Percentiles rank a stretch among this genome's conserved stretches.
phyloP scores from a whole-genome alignment of 768 basidiomycete species.

The Phanerochaete carnosa region DNA sequence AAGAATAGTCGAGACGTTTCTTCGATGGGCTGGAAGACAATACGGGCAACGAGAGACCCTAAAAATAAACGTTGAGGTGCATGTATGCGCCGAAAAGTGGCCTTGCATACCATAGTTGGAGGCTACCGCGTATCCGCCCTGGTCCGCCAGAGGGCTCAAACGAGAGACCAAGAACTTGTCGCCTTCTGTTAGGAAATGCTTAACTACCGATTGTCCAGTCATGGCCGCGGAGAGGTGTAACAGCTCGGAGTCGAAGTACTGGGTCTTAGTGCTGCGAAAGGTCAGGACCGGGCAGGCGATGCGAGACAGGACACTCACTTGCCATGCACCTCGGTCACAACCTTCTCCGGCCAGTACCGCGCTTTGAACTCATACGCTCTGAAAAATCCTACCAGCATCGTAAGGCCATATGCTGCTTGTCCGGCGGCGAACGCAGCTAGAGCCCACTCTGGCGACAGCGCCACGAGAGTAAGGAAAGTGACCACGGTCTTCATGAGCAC shows the following conservation, averaged over 20 bases:
- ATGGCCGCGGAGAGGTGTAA: conserved; percentile 74
- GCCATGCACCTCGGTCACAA: conserved; percentile 19
- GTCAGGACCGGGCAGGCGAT: background rate
- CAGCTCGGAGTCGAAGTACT: conserved; percentile 43
- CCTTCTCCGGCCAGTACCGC: conserved; percentile 18
- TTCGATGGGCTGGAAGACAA: conserved; percentile 94
- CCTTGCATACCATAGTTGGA: conserved; percentile 81
- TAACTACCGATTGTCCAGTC: conserved; percentile 85
- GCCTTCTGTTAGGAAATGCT: conserved; percentile 94
- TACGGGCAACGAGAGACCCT: conserved; percentile 92
- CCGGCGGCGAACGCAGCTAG: conserved; percentile 86
- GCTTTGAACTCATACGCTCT: conserved; percentile 17
- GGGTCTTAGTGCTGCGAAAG: conserved; percentile 16
- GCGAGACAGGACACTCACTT: conserved; percentile 23
- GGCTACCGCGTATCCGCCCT: conserved; percentile 94
- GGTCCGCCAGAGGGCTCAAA: conserved; percentile 80
- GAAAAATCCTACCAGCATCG: conserved; percentile 56
- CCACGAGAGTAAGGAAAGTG: conserved; percentile 64
- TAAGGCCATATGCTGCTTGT: conserved; percentile 69
- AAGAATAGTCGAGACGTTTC: conserved; percentile 90
- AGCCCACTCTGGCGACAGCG: conserved; percentile 42
- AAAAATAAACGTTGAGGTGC: background rate
- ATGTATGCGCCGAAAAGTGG: background rate
- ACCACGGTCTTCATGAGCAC: conserved; percentile 69
- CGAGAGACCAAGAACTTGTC: conserved; percentile 88